Evolutionary conservation across 768 basidiomycete species (phyloP), one percentile per base, ranked within the genome.

Genomic region (Neoboletus magnificus): DNA sequence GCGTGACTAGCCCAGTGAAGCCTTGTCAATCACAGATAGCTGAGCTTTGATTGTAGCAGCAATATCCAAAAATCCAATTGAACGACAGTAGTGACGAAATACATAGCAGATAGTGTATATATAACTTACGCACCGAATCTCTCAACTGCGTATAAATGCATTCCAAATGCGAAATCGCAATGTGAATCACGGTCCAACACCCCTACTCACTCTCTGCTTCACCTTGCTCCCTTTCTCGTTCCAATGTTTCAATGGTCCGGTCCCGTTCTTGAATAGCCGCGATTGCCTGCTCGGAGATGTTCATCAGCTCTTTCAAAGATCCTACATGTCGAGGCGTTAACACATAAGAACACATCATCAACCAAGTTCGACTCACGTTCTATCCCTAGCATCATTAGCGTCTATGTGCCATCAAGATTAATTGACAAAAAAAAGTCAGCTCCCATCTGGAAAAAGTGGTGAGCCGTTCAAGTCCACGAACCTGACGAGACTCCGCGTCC

Each of bases 401-500:
- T 74, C 80, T 80, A 44, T 10, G 39, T 9, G 3, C 20, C 25
- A 33, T 18, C 36, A 22, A 40, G 8, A 23, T 27, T n/a, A 12
- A 33, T 32, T 5, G 12, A 25, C 10, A 10, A 25, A 30, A 20
- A 29, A 35, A 29, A 2, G 36, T 59, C 35, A 50, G 42, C 4
- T 3, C 33, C 23, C 8, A 20, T 32, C 9, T 10, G 0, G 29
- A 22, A 18, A 29, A 40, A 25, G n/a, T 18, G 23, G 0, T 3
- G 45, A 9, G 22, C 32, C 5, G 15, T 18, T 13, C 1, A 25
- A 16, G 20, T 18, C 13, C 0, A 66, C 74, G 54, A 49, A 80
- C 79, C 66, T 74, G 77, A 20, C 77, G 67, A 5, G 76, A 67
- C 44, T 76, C 77, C 1, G 58, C 64, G 45, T 82, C 80, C 33